phyloP scores from a whole-genome alignment of 2,329 filamentous ascomycete genomes.

The Paracamarosporium sp. region DNA sequence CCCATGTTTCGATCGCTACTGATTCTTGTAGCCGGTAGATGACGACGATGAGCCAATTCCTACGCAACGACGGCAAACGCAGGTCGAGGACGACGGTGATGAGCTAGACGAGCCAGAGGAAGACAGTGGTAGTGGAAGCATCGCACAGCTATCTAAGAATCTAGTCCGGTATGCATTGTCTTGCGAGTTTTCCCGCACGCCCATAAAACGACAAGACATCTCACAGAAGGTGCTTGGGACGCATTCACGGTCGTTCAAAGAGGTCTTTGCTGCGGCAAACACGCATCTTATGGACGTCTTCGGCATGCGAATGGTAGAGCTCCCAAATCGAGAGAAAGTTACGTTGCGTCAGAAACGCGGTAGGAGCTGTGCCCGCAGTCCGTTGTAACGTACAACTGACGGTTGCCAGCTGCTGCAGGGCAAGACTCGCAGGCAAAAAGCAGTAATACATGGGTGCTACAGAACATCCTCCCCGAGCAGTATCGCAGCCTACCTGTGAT shows the following conservation, averaged over 20 bases:
- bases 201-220: conserved; percentile 65
- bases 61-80: conserved; percentile 23
- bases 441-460: conserved; percentile 78
- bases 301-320: conserved; percentile 90
- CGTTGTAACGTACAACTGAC: not conserved
- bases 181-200: conserved; percentile 65
- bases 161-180: conserved; percentile 67
- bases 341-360: conserved; percentile 81
- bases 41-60: conserved; percentile 22
- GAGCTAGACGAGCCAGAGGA: conserved; percentile 22
- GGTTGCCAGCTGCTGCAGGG: conserved; percentile 57
- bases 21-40: conserved; percentile 22
- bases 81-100: conserved; percentile 28
- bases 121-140: conserved; percentile 32
- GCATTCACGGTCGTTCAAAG: conserved; percentile 73
- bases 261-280: conserved; percentile 80
- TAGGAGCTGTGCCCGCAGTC: conserved; percentile 40
- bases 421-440: conserved; percentile 57
- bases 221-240: conserved; percentile 73
- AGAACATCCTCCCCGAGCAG: conserved; percentile 71
- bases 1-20: not conserved
- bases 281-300: conserved; percentile 72
- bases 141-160: conserved; percentile 63
- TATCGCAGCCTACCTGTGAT: conserved; percentile 73
- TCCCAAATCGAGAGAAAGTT: conserved; percentile 81